Conservation (phyloP, 345 rosid genomes). For the Chamaenerion angustifolium region DNA sequence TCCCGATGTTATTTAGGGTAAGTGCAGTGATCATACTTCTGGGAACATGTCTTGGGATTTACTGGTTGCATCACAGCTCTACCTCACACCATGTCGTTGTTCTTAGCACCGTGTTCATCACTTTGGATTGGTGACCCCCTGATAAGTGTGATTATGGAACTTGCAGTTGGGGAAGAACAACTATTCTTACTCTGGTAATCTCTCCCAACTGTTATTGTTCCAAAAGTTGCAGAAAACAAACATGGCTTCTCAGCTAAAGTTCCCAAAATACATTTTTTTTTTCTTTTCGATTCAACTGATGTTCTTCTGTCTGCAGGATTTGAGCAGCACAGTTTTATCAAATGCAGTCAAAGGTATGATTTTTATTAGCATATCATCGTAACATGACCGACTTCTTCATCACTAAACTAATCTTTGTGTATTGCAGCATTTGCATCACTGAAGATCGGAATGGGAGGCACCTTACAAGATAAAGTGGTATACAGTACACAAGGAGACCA, state of each 20-base stretch:
- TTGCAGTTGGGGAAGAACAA: constrained; percentile 31
- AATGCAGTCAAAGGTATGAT: constrained; percentile 53
- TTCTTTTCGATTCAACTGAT: neutral
- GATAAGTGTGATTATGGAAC: constrained; percentile 39
- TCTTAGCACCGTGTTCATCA: constrained; percentile 22
- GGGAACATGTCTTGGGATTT: no score
- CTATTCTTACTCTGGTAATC: constrained; percentile 31
- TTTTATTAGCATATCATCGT: neutral
- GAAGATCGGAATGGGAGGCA: constrained; percentile 71
- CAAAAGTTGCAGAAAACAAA: neutral
- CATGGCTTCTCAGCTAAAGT: neutral
- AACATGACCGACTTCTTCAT: neutral
- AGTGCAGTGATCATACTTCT: no score
- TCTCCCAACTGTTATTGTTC: neutral
- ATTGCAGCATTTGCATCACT: constrained; percentile 60
- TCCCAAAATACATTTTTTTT: neutral
- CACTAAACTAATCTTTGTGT: neutral
- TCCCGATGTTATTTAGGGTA: no score
- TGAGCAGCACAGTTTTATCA: constrained; percentile 32
- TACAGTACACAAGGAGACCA: constrained; percentile 25
- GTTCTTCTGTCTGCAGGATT: constrained; percentile 28
- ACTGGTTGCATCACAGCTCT: no score
- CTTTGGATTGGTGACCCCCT: constrained; percentile 47
- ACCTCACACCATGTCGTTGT: constrained; percentile 1
- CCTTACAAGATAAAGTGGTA: constrained; percentile 43